phyloP scores from a whole-genome alignment of 1,139 yeast genomes.

The Ashbya aceris region DNA sequence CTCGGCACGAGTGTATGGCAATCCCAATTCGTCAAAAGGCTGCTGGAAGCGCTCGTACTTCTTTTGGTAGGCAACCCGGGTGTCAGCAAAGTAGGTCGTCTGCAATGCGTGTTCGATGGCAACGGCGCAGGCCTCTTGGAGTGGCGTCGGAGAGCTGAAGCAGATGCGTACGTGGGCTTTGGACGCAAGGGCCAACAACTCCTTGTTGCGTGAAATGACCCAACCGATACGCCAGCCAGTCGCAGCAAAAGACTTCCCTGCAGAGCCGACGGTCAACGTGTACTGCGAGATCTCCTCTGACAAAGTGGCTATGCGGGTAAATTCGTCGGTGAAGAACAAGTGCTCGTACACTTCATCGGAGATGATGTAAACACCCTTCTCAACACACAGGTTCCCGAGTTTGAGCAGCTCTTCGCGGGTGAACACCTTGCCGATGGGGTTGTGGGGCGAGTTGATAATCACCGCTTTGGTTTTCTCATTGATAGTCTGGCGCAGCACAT shows the following conservation, averaged over 20 bases:
- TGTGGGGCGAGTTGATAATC: conserved; percentile 88
- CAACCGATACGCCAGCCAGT: conserved; percentile 99
- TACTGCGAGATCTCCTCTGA: conserved; percentile 68
- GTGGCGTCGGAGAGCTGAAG: conserved; percentile 83
- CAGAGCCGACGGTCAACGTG: conserved; percentile 89
- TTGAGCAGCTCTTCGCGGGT: conserved; percentile 58
- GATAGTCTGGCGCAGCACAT: conserved; percentile 60
- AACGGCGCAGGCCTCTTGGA: conserved; percentile 83
- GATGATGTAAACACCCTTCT: conserved; percentile 69
- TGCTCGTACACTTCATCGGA: conserved; percentile 96
- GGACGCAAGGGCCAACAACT: conserved; percentile 67
- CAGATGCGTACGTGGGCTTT: conserved; percentile 92
- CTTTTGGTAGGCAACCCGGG: conserved; percentile 54
- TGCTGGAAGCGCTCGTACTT: conserved; percentile 65
- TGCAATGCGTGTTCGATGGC: conserved; percentile 57
- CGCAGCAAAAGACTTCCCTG: conserved; percentile 95
- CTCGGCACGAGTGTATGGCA: conserved; percentile 83
- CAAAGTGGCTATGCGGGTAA: conserved; percentile 78
- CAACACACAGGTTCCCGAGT: conserved; percentile 75
- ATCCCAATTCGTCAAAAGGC: conserved; percentile 75
- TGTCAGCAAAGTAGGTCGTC: conserved; percentile 57
- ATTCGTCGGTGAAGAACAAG: conserved; percentile 55
- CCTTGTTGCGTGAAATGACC: conserved; percentile 74
- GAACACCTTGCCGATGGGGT: conserved; percentile 89
- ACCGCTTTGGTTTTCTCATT: conserved; percentile 72